A percentile compares a stretch with the other conserved stretches of the same genome.
phyloP scores from a whole-genome alignment of 306 rosid species.

The Leucaena leucocephala region DNA sequence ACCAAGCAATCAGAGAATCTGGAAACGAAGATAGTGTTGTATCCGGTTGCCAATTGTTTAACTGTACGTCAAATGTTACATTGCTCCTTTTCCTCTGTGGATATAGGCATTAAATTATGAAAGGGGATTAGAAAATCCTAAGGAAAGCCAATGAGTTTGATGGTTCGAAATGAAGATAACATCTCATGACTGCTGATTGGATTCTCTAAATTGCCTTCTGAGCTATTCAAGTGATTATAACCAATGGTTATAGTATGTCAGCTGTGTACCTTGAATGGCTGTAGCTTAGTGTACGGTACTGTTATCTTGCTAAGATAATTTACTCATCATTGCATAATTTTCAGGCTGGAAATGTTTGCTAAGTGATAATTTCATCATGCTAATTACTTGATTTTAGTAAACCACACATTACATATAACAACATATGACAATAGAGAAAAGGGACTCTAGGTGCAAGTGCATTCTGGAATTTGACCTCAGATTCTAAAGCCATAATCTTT shows the following conservation, averaged over 20 bases:
- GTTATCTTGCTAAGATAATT: neutral
- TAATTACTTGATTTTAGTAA: neutral
- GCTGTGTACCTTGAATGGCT: too few relatives aligned
- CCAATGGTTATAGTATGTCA: too few relatives aligned
- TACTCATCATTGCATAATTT: conserved; percentile 7
- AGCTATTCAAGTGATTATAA: neutral
- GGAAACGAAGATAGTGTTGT: conserved; percentile 41
- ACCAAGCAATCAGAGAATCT: conserved; percentile 74
- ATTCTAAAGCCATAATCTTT: neutral
- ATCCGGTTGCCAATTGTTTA: neutral
- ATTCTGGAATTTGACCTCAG: neutral
- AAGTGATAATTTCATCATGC: conserved; percentile 3
- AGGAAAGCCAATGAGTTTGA: neutral
- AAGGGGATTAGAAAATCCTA: neutral
- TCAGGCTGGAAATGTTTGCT: neutral
- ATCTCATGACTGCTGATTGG: neutral
- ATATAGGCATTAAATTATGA: neutral
- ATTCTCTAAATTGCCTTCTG: conserved; percentile 13
- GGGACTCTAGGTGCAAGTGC: neutral
- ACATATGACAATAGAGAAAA: neutral
- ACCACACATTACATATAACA: neutral
- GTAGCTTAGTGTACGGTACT: too few relatives aligned
- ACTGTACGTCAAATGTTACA: neutral
- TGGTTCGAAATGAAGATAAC: neutral
- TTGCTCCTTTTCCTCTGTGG: neutral